Base-by-base conservation (phyloP, 345 rosid genomes). In the Psidium guajava region DNA sequence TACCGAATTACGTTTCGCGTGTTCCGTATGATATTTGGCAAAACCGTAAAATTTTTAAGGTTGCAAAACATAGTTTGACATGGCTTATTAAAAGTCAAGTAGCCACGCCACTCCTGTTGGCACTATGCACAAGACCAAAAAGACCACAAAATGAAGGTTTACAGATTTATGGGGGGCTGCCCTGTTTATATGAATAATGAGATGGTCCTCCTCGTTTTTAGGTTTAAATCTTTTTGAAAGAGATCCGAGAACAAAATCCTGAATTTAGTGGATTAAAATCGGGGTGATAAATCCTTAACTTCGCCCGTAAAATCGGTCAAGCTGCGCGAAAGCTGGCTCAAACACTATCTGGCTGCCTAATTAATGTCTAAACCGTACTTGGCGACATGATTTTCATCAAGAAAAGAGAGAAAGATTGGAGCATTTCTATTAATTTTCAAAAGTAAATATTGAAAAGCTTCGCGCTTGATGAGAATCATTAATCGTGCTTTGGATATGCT, bases 251-350 rank as follows among this genome's bases (percentile, higher is more conserved):
- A 16, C 40, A 61, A 61, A 61, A 14, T 61, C 36, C 11, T 1
- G 2, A 16, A 32, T 8, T 8, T 64, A 3, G 5, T 22, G 8
- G 2, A 9, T 32, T 36, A 32, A 16, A 15, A 0, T 1, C 5
- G 7, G 0, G 44, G 12, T 16, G 9, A 36, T 32, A 18, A 20
- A 11, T 28, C 44, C 22, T 64, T 16, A 64, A 64, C 22, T 32
- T 64, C 4, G 6, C 75, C 24, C 1, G 2, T 32, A 18, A 32
- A 7, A 2, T 5, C 6, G 22, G n/a, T n/a, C n/a, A n/a, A n/a
- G n/a, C n/a, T 2, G 75, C 2, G 20, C 1, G 24, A 64, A 64
- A 18, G 44, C 4, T 28, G 44, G 21, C 44, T 16, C 24, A 5
- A 1, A 16, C 40, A 16, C 2, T 1, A 15, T 15, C 40, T 8